These are phyloP conservation scores for Podaxis pistillaris DNA, from an alignment of 768 basidiomycete genomes.

Conservation along the genomic window DNA sequence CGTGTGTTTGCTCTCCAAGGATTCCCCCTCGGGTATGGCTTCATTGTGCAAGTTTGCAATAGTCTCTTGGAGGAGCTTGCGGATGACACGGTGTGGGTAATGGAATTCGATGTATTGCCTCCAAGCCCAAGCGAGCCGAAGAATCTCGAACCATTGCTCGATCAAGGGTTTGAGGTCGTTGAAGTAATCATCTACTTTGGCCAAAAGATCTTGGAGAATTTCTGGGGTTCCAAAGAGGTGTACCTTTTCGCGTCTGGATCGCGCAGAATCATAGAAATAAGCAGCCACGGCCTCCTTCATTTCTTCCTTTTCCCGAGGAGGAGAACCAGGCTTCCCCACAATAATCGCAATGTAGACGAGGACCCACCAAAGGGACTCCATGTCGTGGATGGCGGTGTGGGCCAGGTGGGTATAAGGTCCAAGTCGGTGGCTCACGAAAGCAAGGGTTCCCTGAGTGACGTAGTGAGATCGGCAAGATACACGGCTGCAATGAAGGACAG, in stretches of 20 bases:
- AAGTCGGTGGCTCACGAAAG: background rate
- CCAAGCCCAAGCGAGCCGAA: background rate
- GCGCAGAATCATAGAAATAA: background rate
- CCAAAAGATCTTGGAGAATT: background rate
- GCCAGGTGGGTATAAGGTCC: background rate
- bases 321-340: background rate
- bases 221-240: background rate
- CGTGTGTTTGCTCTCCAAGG: too few relatives aligned
- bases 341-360: background rate
- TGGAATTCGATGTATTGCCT: background rate
- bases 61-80: background rate
- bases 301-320: background rate
- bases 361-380: background rate
- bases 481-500: background rate
- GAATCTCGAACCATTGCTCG: background rate
- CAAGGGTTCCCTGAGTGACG: background rate
- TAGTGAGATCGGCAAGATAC: background rate
- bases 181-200: background rate
- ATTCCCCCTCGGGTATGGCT: background rate
- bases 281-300: background rate
- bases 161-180: background rate
- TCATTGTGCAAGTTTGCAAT: background rate
- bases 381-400: background rate
- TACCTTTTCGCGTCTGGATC: background rate
- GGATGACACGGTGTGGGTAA: background rate